Base-by-base conservation (phyloP, 441 rosid species). In the Adansonia madagascariensis region DNA sequence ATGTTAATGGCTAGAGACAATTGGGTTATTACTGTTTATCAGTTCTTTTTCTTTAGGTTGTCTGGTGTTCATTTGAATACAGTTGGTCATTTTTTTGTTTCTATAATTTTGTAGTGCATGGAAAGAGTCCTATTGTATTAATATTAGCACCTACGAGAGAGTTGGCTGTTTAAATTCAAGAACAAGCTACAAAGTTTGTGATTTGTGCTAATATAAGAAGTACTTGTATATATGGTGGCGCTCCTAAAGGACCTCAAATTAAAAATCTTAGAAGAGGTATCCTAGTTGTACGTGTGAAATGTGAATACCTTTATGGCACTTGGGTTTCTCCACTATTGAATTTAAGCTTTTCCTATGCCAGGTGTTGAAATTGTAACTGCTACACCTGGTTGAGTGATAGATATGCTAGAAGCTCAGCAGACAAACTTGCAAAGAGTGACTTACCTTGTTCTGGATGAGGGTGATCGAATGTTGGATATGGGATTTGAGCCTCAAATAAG, bases 401-500 rank as follows among this genome's bases (percentile, higher is more conserved):
- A 96, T 86, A 92, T 94, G 97, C 76, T 96, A 90, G 99, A 91
- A 82, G 89, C 91, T 73, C 95, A 91, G 76, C 86, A 90, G 74
- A 92, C 97, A 62, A 91, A 89, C 87, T 88, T 96, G 88, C 86
- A 80, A 77, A 86, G 98, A 85, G 98, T 94, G 78, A 96, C 98
- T 55, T 94, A 94, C 86, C 98, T 96, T 77, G 99, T 96, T 78
- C 84, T 94, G n/a, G 98, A 96, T 79, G 99, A 96, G 88, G 99
- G 98, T 78, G 99, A 96, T 87, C 93, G 98, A 71, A 96, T 96
- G 99, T 84, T 96, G 82, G 99, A 96, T 84, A 96, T 96, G 99
- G 99, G 99, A 56, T 96, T 96, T 79, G 99, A 96, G 77, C 99
- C 98, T 46, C 99, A 96, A 78, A 96, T 96, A 82, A 79, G 99